Evolutionary conservation across 192 early-diverging fungal species (phyloP).

Genomic region (Pilaira anomala): DNA sequence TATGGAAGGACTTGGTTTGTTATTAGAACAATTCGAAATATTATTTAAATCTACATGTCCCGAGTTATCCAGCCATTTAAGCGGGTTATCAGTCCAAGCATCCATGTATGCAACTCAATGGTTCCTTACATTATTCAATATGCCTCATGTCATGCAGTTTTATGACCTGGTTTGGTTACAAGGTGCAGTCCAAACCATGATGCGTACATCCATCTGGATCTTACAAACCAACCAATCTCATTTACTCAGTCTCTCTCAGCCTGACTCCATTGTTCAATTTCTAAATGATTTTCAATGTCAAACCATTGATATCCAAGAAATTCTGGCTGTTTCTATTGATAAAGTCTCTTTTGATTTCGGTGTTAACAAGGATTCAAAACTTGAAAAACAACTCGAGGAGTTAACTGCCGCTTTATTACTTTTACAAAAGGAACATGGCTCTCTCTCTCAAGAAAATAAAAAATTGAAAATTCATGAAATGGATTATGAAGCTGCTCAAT

Average conservation of each 20-base stretch:
- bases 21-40: slow-evolving; percentile 80
- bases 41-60: slow-evolving; percentile 75
- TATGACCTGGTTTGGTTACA: slow-evolving; percentile 88
- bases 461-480: slow-evolving; percentile 50
- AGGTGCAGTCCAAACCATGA: slow-evolving; percentile 79
- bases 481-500: slow-evolving; percentile 41
- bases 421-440: slow-evolving; percentile 67
- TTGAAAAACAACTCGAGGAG: slow-evolving; percentile 59
- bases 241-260: slow-evolving; percentile 62
- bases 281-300: slow-evolving; percentile 64
- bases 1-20: slow-evolving; percentile 89
- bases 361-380: slow-evolving; percentile 22
- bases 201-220: slow-evolving; percentile 80
- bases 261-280: slow-evolving; percentile 74
- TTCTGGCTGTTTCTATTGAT: background rate
- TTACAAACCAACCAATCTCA: slow-evolving; percentile 80
- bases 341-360: too few species aligned
- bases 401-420: slow-evolving; percentile 59
- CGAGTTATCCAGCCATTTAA: slow-evolving; percentile 70
- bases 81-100: slow-evolving; percentile 64
- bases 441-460: slow-evolving; percentile 60
- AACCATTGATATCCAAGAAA: slow-evolving; percentile 55
- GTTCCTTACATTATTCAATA: slow-evolving; percentile 94
- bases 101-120: slow-evolving; percentile 96
- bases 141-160: slow-evolving; percentile 86